Conservation (phyloP, 2,329 filamentous ascomycete genomes). For the Aspergillus novofumigatus region DNA sequence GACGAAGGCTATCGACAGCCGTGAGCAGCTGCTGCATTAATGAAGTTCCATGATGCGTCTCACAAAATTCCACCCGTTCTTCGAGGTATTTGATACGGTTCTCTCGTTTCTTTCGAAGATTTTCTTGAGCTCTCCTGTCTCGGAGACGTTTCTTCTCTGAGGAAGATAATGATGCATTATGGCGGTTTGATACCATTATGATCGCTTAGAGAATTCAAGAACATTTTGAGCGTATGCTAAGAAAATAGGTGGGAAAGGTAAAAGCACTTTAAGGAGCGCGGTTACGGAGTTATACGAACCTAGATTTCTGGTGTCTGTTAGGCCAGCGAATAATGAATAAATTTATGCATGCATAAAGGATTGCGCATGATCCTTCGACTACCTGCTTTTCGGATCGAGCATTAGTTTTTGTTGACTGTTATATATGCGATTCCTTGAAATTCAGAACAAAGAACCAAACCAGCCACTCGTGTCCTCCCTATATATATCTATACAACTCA, state of each 20-base stretch:
- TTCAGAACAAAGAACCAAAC: neutral
- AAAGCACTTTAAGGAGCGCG: neutral
- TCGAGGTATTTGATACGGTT: slow-evolving; percentile 2
- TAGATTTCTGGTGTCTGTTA: no score
- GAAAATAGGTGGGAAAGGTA: neutral
- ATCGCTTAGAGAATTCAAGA: neutral
- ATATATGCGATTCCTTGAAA: neutral
- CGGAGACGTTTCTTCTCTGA: slow-evolving; percentile 9
- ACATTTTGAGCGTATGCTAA: neutral
- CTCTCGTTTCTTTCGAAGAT: slow-evolving; percentile 5
- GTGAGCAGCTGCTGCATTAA: neutral
- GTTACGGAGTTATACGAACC: neutral
- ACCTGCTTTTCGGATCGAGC: neutral
- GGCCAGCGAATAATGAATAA: no score
- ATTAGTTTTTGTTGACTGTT: neutral
- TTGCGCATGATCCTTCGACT: neutral
- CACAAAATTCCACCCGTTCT: slow-evolving; percentile 1
- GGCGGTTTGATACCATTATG: neutral
- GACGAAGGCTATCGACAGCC: neutral
- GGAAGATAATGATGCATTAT: neutral
- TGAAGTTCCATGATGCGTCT: neutral
- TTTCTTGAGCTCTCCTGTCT: slow-evolving; percentile 7
- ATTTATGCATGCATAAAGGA: neutral
- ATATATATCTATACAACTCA: neutral
- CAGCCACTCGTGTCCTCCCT: neutral